Evolutionary conservation across 78 protist genomes (phyloP).

Genomic region (Isochrysis galbana): DNA sequence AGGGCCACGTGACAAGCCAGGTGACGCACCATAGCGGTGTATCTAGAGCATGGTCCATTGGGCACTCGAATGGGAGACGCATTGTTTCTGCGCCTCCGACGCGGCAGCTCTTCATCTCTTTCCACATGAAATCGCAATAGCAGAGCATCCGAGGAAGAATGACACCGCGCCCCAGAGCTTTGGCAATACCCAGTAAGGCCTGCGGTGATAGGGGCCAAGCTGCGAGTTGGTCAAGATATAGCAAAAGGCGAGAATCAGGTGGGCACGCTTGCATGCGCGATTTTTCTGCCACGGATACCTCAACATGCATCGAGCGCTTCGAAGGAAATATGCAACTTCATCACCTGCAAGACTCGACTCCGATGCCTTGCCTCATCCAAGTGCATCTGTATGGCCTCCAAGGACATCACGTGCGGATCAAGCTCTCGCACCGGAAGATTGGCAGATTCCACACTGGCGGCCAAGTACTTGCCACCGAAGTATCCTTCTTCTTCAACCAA

Average conservation of each 20-base stretch:
- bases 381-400: not conserved
- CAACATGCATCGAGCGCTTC: too few species aligned
- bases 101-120: not conserved
- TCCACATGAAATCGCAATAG: slow-evolving; percentile 21
- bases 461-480: not conserved
- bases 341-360: not conserved
- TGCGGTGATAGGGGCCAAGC: not conserved
- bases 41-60: not conserved
- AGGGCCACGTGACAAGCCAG: too few species aligned
- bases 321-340: too few species aligned
- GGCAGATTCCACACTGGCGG: not conserved
- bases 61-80: not conserved
- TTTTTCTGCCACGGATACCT: too few species aligned
- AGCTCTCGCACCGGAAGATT: not conserved
- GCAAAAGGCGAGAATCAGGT: too few species aligned
- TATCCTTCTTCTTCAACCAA: not conserved
- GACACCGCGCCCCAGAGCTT: not conserved
- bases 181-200: not conserved
- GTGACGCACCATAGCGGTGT: not conserved
- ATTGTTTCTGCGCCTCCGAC: not conserved
- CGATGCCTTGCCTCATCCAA: not conserved
- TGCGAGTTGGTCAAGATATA: not conserved
- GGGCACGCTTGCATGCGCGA: too few species aligned
- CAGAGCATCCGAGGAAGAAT: not conserved
- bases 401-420: not conserved